phyloP scores from a whole-genome alignment of 2,329 filamentous ascomycete genomes.

The Pyrenochaeta sp. region DNA sequence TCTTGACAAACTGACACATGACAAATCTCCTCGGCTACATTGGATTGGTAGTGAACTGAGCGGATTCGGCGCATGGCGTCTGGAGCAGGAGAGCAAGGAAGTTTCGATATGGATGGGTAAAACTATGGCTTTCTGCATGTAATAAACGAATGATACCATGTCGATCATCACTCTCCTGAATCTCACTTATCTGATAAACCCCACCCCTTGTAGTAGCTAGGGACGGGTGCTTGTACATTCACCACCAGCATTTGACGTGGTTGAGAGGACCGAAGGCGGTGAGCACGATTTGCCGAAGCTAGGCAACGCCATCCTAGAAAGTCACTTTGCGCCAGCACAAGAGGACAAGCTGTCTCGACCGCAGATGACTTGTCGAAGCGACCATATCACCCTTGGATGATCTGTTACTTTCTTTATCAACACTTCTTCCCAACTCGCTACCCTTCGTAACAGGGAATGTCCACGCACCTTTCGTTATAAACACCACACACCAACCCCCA shows the following conservation, averaged over 20 bases:
- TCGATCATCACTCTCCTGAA: background rate
- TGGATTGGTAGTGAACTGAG: background rate
- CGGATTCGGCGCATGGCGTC: conserved; percentile 2
- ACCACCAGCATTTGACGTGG: background rate
- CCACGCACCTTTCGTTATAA: background rate
- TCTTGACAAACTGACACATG: conserved; percentile 3
- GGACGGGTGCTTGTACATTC: conserved; percentile 10
- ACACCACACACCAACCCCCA: background rate
- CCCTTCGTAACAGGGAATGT: background rate
- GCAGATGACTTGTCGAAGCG: conserved; percentile 1
- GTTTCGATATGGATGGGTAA: background rate
- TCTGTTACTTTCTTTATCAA: background rate
- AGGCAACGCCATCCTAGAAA: conserved; percentile 20
- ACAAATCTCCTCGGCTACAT: background rate
- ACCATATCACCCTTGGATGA: no score
- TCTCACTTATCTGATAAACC: background rate
- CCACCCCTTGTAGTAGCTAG: background rate
- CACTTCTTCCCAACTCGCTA: background rate
- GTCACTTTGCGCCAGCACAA: conserved; percentile 21
- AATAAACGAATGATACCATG: background rate
- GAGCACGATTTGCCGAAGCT: conserved; percentile 27
- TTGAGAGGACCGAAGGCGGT: conserved; percentile 45
- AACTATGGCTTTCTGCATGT: background rate
- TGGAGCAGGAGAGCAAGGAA: background rate
- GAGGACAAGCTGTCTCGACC: conserved; percentile 4